Base-by-base conservation (phyloP, 306 rosid genomes). In the Sicyos edulis region DNA sequence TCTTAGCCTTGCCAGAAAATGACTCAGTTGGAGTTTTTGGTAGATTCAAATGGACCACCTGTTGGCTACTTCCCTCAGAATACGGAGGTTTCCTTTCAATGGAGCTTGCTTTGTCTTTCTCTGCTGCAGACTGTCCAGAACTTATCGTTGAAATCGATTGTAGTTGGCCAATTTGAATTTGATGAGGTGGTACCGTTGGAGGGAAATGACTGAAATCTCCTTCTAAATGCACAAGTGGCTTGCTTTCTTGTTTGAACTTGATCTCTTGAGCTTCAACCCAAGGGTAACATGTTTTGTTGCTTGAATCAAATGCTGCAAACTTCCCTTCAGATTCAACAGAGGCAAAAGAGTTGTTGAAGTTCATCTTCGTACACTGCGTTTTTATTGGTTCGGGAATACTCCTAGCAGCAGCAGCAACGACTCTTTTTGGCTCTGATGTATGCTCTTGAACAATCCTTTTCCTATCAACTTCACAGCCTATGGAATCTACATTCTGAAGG, bases 241-340 rank as follows among this genome's bases (percentile, higher is more conserved):
- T 86, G 20, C 70, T 85, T 76, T 86, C 89, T 73, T 78, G 75
- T 20, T 83, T 78, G 80, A 80, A 67, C 55, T 73, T 84, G 40
- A 54, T 52, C 62, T 75, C 70, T 8, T 87, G 80, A 80, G 82
- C 70, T 79, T 88, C 80, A 51, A 73, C 78, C 96, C 91, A 83
- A 58, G 85, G 64, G 66, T 75, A 84, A 62, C 75, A 75, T 63
- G 80, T 64, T 73, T 84, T 79, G 54, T 86, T 79, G 73, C 80
- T 32, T 73, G 91, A 70, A 76, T 77, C 83, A 74, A 83, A 82
- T 17, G 80, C 76, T 29, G 78, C 61, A 56, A 65, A 86, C 71
- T 82, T 85, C 65, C 75, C 81, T 79, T 88, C 91, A 66, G 92
- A 73, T 56, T 89, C 91, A 7, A 75, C 79, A 4, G 88, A 70